These are phyloP conservation scores for Metarhizium anisopliae DNA, from an alignment of 2,329 filamentous ascomycete genomes.

Conservation along the genomic window DNA sequence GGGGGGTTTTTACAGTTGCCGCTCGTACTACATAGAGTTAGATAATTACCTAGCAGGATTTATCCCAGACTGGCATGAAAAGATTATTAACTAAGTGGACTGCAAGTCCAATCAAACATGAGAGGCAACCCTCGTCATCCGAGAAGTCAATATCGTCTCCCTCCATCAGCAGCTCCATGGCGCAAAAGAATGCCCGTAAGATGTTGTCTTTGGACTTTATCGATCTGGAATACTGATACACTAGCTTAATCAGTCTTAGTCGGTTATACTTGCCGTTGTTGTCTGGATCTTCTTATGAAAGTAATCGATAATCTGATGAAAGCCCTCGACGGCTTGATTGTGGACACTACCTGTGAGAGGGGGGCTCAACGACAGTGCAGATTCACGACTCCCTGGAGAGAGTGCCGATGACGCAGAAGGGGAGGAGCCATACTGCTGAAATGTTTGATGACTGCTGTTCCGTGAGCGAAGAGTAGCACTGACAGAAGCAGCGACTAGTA, in stretches of 20 bases:
- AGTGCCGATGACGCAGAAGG: background rate
- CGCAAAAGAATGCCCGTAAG: background rate
- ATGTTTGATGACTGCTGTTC: no score
- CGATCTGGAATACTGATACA: background rate
- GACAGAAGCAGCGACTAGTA: no score
- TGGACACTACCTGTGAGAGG: background rate
- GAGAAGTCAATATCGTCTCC: background rate
- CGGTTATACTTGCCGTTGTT: background rate
- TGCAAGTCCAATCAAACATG: background rate
- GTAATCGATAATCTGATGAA: background rate
- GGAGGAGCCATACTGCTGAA: no score
- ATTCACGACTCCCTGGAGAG: background rate
- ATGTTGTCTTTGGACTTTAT: background rate
- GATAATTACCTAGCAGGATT: no score
- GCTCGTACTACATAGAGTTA: background rate
- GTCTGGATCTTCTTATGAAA: background rate
- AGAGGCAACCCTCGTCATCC: background rate
- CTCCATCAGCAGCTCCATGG: background rate
- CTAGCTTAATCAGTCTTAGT: background rate
- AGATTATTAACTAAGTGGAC: background rate
- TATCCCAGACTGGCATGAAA: background rate
- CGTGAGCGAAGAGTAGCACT: no score
- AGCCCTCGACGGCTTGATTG: background rate
- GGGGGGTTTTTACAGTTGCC: background rate
- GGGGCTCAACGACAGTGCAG: background rate